Conservation (phyloP, 1,284 basidiomycete species). For the Peniophora sp. region DNA sequence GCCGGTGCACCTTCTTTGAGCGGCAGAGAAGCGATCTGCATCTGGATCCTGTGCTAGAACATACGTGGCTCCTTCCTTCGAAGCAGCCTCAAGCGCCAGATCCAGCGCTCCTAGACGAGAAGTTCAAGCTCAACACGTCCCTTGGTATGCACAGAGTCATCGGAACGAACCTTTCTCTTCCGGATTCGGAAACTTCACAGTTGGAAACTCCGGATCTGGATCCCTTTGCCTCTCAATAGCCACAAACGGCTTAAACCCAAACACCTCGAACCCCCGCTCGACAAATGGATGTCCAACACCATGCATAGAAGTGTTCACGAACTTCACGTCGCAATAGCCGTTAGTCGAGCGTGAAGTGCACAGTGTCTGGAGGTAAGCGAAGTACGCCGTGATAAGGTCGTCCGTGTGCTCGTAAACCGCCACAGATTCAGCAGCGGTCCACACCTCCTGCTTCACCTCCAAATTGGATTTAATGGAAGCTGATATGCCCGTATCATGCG, state of each 20-base stretch:
- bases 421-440: slow-evolving; percentile 34
- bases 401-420: slow-evolving; percentile 37
- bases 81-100: slow-evolving; percentile 57
- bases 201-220: slow-evolving; percentile 79
- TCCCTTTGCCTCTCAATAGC: slow-evolving; percentile 56
- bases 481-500: slow-evolving; percentile 74
- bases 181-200: slow-evolving; percentile 79
- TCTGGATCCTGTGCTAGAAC: slow-evolving; percentile 85
- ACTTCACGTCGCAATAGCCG: slow-evolving; percentile 14
- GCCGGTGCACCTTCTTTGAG: slow-evolving; percentile 47
- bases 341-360: slow-evolving; percentile 29
- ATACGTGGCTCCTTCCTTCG: slow-evolving; percentile 41
- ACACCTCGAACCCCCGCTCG: slow-evolving; percentile 44
- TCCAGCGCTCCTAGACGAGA: slow-evolving; percentile 29
- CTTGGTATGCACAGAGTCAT: too few relatives aligned
- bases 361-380: slow-evolving; percentile 35
- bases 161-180: slow-evolving; percentile 65
- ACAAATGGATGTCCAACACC: slow-evolving; percentile 71
- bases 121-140: too few relatives aligned
- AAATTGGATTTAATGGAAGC: slow-evolving; percentile 54
- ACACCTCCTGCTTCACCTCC: slow-evolving; percentile 35
- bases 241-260: slow-evolving; percentile 50
- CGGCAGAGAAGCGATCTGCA: slow-evolving; percentile 78
- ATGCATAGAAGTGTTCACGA: slow-evolving; percentile 85
- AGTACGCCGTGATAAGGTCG: slow-evolving; percentile 54